These are phyloP conservation scores for Coccomyxa sp. DNA, from an alignment of 139 green algal species.

Conservation along the genomic window DNA sequence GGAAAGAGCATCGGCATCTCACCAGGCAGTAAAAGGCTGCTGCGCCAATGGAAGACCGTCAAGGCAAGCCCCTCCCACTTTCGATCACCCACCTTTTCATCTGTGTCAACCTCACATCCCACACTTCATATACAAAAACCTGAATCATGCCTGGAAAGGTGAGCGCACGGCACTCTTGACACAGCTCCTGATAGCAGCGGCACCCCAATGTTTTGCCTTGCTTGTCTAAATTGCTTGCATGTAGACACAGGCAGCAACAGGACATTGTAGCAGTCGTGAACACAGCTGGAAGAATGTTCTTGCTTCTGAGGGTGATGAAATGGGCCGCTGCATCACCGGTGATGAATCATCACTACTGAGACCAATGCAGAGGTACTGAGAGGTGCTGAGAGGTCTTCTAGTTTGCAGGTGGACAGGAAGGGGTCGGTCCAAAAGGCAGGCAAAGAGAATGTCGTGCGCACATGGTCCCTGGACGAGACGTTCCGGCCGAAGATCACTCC, in stretches of 20 bases:
- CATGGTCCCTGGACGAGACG: neutral
- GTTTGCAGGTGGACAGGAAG: neutral
- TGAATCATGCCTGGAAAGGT: neutral
- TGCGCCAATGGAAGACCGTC: neutral
- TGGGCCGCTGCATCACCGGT: too few relatives aligned
- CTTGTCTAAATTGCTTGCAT: too few relatives aligned
- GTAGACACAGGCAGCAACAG: too few relatives aligned
- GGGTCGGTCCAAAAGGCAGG: neutral
- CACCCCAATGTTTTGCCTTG: neutral
- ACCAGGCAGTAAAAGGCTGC: neutral
- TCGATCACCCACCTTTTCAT: neutral
- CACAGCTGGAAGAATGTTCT: too few relatives aligned
- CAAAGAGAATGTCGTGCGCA: neutral
- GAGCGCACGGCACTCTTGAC: neutral
- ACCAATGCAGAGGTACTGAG: neutral
- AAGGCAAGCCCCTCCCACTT: too few relatives aligned
- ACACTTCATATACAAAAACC: neutral
- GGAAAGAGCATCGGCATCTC: neutral
- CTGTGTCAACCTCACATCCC: neutral
- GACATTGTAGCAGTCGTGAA: too few relatives aligned
- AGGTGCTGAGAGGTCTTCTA: neutral
- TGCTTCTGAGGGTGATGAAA: too few relatives aligned
- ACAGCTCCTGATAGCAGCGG: neutral
- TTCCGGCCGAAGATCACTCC: slow-evolving; percentile 18
- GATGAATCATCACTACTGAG: too few relatives aligned